Evolutionary conservation across 192 early-diverging fungal species (phyloP).

Genomic region (Linderina pennispora): DNA sequence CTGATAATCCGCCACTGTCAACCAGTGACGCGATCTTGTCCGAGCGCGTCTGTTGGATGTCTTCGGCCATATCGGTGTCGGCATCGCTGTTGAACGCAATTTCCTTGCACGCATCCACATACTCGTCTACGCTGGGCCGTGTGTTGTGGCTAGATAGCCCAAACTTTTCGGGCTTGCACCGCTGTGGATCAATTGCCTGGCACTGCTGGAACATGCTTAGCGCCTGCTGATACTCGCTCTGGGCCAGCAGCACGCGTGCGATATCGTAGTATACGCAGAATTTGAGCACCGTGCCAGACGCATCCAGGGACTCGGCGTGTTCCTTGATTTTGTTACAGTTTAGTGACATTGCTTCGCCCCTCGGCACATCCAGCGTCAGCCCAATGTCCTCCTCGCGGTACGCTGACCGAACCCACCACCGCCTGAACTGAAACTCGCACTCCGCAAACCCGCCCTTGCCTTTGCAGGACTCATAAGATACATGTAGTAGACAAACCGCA

Average conservation of each 20-base stretch:
- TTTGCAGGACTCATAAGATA: constrained; percentile 5
- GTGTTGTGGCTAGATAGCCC: background rate
- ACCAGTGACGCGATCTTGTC: background rate
- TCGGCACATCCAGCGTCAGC: constrained; percentile 7
- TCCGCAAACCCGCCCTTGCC: background rate
- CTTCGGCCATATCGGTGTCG: no score
- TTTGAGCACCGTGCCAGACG: background rate
- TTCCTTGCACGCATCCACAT: constrained; percentile 10
- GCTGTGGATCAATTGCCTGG: constrained; percentile 8
- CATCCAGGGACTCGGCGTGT: constrained; percentile 1
- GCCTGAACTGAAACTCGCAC: constrained; percentile 6
- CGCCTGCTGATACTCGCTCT: constrained; percentile 6
- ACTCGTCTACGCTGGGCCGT: constrained; percentile 28
- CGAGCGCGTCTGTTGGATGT: no score
- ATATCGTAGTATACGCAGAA: constrained; percentile 23
- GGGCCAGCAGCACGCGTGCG: constrained; percentile 20
- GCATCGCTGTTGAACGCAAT: no score
- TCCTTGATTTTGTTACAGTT: constrained; percentile 3
- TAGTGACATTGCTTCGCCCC: constrained; percentile 6
- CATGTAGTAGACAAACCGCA: constrained; percentile 32
- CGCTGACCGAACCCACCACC: constrained; percentile 31
- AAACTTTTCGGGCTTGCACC: constrained; percentile 11
- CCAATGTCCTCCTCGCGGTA: constrained; percentile 35
- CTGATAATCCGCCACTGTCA: background rate
- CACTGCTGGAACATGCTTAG: constrained; percentile 16